Conservation (phyloP, 495 filamentous ascomycete species). For the Annulohypoxylon moriforme region DNA sequence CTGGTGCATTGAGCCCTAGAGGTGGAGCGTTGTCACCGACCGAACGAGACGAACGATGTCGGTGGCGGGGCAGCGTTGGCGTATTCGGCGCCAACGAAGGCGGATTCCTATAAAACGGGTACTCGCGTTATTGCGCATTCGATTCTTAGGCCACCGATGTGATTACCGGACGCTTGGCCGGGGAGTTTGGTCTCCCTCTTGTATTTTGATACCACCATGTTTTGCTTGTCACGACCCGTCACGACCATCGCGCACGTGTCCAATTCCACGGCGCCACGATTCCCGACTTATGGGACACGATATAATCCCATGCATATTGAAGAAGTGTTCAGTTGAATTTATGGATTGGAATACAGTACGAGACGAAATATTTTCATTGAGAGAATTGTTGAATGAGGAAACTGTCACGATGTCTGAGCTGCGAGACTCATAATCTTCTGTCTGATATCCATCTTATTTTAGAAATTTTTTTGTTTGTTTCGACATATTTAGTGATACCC, state of each 20-base stretch:
- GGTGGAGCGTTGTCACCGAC: conserved; percentile 35
- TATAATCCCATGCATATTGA: conserved; percentile 39
- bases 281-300: conserved; percentile 43
- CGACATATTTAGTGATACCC: conserved; percentile 34
- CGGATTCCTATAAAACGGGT: conserved; percentile 46
- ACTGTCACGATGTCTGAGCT: conserved; percentile 39
- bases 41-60: conserved; percentile 48
- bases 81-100: conserved; percentile 47
- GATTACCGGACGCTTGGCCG: conserved; percentile 19
- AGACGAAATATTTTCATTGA: conserved; percentile 33
- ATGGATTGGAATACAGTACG: conserved; percentile 39
- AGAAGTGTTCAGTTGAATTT: conserved; percentile 36
- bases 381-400: conserved; percentile 34
- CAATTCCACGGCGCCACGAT: conserved; percentile 36
- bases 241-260: conserved; percentile 38
- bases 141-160: conserved; percentile 33
- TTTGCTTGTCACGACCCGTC: conserved; percentile 44
- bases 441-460: conserved; percentile 38
- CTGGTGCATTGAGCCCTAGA: conserved; percentile 37
- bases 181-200: conserved; percentile 28
- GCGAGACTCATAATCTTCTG: conserved; percentile 27
- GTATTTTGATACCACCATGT: conserved; percentile 44
- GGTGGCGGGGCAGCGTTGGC: conserved; percentile 50
- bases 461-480: conserved; percentile 27
- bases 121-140: conserved; percentile 31